These are phyloP conservation scores for Carpinus viminea DNA, from an alignment of 306 rosid genomes.

Conservation along the genomic window DNA sequence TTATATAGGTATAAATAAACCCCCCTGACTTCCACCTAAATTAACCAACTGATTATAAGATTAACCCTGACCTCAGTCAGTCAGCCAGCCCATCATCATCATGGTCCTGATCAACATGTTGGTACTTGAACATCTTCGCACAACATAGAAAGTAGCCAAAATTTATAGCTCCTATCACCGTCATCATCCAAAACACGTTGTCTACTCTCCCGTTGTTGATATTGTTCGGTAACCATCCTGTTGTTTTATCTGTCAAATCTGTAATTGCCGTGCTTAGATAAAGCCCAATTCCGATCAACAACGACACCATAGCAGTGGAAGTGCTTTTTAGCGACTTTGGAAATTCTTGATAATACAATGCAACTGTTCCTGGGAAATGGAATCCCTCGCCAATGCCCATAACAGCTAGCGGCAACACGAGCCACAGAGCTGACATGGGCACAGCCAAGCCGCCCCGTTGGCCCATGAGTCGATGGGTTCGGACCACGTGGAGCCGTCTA, in stretches of 20 bases:
- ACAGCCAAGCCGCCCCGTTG: conserved; percentile 14
- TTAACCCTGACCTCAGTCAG: background rate
- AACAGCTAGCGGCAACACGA: conserved; percentile 13
- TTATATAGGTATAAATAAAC: too few species aligned
- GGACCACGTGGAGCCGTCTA: conserved; percentile 12
- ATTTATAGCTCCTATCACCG: conserved; percentile 16
- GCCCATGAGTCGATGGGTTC: background rate
- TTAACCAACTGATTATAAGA: too few species aligned
- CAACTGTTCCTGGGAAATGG: conserved; percentile 26
- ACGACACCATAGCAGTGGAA: conserved; percentile 32
- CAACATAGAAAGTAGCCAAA: conserved; percentile 28
- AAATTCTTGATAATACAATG: conserved; percentile 28
- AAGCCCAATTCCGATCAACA: conserved; percentile 33
- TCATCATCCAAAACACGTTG: conserved; percentile 27
- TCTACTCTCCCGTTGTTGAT: conserved; percentile 35
- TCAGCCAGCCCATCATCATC: background rate
- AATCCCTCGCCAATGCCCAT: conserved; percentile 29
- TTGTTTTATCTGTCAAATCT: conserved; percentile 6
- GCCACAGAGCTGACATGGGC: conserved; percentile 36
- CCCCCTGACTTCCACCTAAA: too few species aligned
- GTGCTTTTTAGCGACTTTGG: conserved; percentile 33
- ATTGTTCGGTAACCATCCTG: conserved; percentile 32
- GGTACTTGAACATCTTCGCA: conserved; percentile 23
- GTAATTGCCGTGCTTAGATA: conserved; percentile 27
- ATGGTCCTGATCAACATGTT: conserved; percentile 2